Conservation (phyloP, 2,329 filamentous ascomycete genomes). For the Aspergillus brasiliensis region DNA sequence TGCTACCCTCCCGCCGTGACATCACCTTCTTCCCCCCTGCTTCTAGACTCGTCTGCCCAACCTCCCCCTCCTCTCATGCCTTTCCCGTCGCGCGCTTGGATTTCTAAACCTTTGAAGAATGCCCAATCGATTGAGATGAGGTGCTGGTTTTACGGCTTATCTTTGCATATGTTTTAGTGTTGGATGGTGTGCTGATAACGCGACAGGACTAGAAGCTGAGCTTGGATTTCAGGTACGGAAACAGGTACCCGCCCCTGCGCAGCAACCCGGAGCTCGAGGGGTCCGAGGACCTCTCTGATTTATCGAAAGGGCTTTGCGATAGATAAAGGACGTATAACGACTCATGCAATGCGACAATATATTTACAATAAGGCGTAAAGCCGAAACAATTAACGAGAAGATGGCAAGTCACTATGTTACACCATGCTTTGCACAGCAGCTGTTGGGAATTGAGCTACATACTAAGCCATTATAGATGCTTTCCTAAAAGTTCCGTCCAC, state of each 20-base stretch:
- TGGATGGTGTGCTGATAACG: too few species aligned
- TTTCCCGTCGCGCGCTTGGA: neutral
- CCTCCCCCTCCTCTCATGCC: neutral
- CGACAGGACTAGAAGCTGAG: neutral
- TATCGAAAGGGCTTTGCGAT: too few species aligned
- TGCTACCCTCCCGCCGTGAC: slow-evolving; percentile 10
- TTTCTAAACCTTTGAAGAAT: too few species aligned
- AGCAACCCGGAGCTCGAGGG: neutral
- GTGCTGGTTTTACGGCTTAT: too few species aligned
- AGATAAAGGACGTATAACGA: too few species aligned
- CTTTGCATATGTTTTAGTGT: too few species aligned
- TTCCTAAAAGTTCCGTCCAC: too few species aligned
- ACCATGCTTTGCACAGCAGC: neutral
- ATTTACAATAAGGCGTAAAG: neutral
- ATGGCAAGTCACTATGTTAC: neutral
- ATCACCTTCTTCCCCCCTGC: slow-evolving; percentile 7
- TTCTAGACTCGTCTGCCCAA: neutral
- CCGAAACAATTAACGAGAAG: neutral
- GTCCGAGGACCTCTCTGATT: too few species aligned
- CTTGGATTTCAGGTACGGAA: neutral
- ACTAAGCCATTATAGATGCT: neutral
- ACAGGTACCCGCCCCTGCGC: neutral
- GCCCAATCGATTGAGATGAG: neutral
- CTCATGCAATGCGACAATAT: too few species aligned
- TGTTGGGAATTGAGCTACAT: neutral